Conservation (phyloP, 148 eudicot genomes). For the Gaultheria prostrata region DNA sequence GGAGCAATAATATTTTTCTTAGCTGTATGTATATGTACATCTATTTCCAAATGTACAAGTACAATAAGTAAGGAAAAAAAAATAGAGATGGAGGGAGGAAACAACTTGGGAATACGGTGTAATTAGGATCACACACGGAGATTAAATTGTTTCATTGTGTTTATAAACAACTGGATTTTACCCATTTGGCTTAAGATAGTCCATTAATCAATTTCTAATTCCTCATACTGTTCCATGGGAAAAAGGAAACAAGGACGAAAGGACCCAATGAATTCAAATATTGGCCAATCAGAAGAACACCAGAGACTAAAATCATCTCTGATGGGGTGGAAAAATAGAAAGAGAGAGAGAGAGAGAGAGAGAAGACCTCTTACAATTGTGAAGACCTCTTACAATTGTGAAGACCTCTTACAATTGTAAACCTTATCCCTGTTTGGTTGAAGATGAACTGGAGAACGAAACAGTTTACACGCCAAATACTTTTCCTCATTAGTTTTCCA, state of each 20-base stretch:
- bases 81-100: neutral
- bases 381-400: too few species aligned
- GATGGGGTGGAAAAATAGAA: neutral
- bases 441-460: neutral
- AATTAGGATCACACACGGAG: neutral
- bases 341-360: neutral
- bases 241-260: neutral
- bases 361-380: neutral
- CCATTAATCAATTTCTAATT: neutral
- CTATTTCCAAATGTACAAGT: neutral
- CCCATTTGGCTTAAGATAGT: neutral
- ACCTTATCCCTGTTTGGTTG: neutral
- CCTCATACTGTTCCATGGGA: neutral
- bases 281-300: neutral
- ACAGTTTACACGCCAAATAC: neutral
- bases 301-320: neutral
- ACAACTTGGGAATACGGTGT: neutral
- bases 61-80: neutral
- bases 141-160: neutral
- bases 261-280: neutral
- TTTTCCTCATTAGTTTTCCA: neutral
- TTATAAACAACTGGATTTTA: neutral
- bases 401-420: neutral
- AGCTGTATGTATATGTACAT: neutral
- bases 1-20: constrained; percentile 5